Evolutionary conservation across 768 basidiomycete species (phyloP).

Genomic region (Leccinellum luteum): DNA sequence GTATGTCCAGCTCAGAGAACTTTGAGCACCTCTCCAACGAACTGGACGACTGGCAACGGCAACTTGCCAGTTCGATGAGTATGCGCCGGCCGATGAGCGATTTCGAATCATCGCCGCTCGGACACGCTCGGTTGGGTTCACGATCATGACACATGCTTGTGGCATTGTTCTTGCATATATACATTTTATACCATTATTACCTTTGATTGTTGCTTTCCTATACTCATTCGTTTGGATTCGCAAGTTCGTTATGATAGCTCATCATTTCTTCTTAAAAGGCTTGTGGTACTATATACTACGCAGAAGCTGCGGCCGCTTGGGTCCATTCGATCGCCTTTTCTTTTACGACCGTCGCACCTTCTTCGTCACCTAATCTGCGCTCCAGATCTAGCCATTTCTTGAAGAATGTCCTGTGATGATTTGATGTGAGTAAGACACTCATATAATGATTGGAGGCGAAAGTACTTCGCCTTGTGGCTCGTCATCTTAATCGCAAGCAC

Average conservation of each 20-base stretch:
- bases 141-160: constrained; percentile 38
- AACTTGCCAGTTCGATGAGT: constrained; percentile 77
- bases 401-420: constrained; percentile 73
- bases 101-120: constrained; percentile 57
- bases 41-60: constrained; percentile 83
- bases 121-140: constrained; percentile 60
- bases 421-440: constrained; percentile 7
- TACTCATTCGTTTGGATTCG: constrained; percentile 56
- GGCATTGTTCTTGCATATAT: constrained; percentile 31
- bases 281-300: constrained; percentile 14
- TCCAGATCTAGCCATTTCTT: constrained; percentile 97
- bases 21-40: constrained; percentile 80
- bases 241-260: constrained; percentile 36
- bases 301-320: constrained; percentile 45
- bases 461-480: constrained; percentile 92
- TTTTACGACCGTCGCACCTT: constrained; percentile 79
- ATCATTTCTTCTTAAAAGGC: constrained; percentile 32
- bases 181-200: constrained; percentile 36
- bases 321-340: constrained; percentile 92
- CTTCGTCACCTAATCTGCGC: constrained; percentile 80
- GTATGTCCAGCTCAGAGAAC: constrained; percentile 82
- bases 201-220: constrained; percentile 36
- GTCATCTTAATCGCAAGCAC: constrained; percentile 85
- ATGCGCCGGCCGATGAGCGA: constrained; percentile 69
- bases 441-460: constrained; percentile 12